Conservation (phyloP, 2,329 filamentous ascomycete genomes). For the Xylariales sp. region DNA sequence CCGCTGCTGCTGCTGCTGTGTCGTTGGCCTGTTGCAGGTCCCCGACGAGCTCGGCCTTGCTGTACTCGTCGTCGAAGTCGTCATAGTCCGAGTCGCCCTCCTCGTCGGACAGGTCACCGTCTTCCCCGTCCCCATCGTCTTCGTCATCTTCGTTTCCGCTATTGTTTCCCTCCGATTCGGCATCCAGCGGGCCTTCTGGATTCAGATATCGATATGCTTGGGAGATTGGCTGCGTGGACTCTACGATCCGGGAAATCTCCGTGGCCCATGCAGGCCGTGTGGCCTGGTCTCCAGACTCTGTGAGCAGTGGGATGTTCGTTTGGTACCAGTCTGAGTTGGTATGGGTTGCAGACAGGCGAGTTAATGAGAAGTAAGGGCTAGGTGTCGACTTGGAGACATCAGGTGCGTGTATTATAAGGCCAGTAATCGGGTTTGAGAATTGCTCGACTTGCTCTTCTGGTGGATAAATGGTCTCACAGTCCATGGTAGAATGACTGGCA, state of each 20-base stretch:
- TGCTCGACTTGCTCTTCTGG: constrained; percentile 22
- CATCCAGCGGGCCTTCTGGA: constrained; percentile 19
- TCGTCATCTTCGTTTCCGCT: constrained; percentile 21
- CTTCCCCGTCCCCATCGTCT: too few species aligned
- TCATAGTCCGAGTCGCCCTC: constrained; percentile 22
- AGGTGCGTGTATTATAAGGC: constrained; percentile 42
- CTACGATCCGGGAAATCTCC: constrained; percentile 38
- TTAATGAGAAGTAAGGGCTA: constrained; percentile 45
- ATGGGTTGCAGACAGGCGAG: constrained; percentile 47
- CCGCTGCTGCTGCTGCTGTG: too few species aligned
- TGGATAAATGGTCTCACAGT: constrained; percentile 45
- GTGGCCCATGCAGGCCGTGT: constrained; percentile 40
- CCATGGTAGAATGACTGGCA: constrained; percentile 31
- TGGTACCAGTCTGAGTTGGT: constrained; percentile 50
- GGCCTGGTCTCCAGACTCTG: constrained; percentile 9
- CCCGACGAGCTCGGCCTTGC: constrained; percentile 12
- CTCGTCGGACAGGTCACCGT: constrained; percentile 17
- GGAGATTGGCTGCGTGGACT: constrained; percentile 39
- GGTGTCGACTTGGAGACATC: constrained; percentile 22
- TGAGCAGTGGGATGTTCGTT: constrained; percentile 35
- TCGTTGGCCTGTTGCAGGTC: constrained; percentile 18
- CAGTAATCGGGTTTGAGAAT: constrained; percentile 40
- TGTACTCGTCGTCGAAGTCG: constrained; percentile 18
- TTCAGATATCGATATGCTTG: constrained; percentile 30
- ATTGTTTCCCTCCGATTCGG: constrained; percentile 26